These are phyloP conservation scores for rapeseed (Brassica napus) DNA, from an alignment of 345 rosid species.

Conservation along the genomic window DNA sequence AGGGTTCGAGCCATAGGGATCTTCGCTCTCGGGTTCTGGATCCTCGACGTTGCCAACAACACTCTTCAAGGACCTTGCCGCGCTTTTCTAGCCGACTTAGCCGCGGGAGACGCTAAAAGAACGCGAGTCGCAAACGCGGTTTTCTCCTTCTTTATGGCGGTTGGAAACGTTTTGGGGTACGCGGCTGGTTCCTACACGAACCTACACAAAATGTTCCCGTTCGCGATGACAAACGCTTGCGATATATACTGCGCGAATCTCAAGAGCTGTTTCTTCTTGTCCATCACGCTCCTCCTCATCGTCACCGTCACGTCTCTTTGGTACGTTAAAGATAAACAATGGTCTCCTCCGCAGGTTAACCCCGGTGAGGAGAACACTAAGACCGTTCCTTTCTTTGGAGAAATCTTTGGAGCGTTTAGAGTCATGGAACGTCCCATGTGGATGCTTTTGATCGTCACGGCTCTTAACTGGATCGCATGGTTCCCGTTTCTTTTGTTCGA, in stretches of 20 bases:
- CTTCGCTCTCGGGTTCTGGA: slow-evolving; percentile 82
- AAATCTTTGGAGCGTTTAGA: slow-evolving; percentile 50
- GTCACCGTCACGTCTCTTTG: slow-evolving; percentile 49
- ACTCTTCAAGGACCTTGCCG: slow-evolving; percentile 88
- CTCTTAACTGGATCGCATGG: slow-evolving; percentile 86
- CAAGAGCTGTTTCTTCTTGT: slow-evolving; percentile 70
- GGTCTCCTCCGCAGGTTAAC: slow-evolving; percentile 16
- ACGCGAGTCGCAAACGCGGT: slow-evolving; percentile 58
- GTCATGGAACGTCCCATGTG: slow-evolving; percentile 64
- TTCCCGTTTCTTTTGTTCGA: slow-evolving; percentile 79
- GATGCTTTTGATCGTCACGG: slow-evolving; percentile 63
- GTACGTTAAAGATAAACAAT: slow-evolving; percentile 50
- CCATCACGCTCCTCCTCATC: slow-evolving; percentile 50
- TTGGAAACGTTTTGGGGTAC: slow-evolving; percentile 82
- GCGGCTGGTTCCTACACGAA: slow-evolving; percentile 73
- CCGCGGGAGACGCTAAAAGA: slow-evolving; percentile 52
- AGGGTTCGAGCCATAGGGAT: slow-evolving; percentile 62
- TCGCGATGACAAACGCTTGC: slow-evolving; percentile 68
- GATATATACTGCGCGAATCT: slow-evolving; percentile 82
- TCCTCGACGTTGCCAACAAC: slow-evolving; percentile 93
- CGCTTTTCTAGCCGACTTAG: slow-evolving; percentile 78
- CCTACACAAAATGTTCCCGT: slow-evolving; percentile 61
- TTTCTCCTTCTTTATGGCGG: slow-evolving; percentile 87
- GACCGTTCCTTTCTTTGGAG: slow-evolving; percentile 35
- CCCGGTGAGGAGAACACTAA: background rate